These are phyloP conservation scores for Flaveria ramosissima DNA, from an alignment of 129 eudicot genomes.

Conservation along the genomic window DNA sequence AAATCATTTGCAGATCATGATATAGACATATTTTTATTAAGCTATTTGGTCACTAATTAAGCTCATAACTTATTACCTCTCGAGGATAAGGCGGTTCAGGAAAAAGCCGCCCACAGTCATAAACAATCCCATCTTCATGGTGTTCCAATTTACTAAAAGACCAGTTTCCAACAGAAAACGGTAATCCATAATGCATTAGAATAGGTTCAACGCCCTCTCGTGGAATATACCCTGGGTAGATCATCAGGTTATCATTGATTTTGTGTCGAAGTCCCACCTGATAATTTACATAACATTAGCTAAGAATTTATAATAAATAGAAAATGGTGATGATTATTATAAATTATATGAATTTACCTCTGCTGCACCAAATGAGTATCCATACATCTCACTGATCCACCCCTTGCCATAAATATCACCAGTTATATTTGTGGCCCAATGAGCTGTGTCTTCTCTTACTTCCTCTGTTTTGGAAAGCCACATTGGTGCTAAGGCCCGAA, in stretches of 20 bases:
- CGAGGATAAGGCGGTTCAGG: slow-evolving; percentile 99
- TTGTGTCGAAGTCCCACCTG: slow-evolving; percentile 99
- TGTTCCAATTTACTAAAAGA: slow-evolving; percentile 84
- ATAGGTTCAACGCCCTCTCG: slow-evolving; percentile 88
- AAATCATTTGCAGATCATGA: not conserved
- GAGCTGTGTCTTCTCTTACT: slow-evolving; percentile 92
- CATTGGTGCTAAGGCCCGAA: slow-evolving; percentile 92
- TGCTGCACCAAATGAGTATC: slow-evolving; percentile 99
- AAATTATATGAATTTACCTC: slow-evolving; percentile 53
- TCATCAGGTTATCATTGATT: slow-evolving; percentile 89
- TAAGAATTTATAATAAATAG: slow-evolving; percentile 12
- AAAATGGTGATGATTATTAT: not conserved
- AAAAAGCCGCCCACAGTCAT: slow-evolving; percentile 87
- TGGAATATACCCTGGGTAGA: slow-evolving; percentile 94
- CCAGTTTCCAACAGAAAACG: slow-evolving; percentile 94
- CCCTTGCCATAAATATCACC: slow-evolving; percentile 92
- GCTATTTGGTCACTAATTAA: not conserved
- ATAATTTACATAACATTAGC: slow-evolving; percentile 26
- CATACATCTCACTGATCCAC: slow-evolving; percentile 99
- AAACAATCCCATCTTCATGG: slow-evolving; percentile 80
- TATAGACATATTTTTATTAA: not conserved
- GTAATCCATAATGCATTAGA: slow-evolving; percentile 92
- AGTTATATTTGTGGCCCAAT: slow-evolving; percentile 87
- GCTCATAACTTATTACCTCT: slow-evolving; percentile 58
- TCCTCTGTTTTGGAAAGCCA: slow-evolving; percentile 99